Evolutionary conservation across 1,284 basidiomycete species (phyloP).

Genomic region (Takashimella tepidaria): DNA sequence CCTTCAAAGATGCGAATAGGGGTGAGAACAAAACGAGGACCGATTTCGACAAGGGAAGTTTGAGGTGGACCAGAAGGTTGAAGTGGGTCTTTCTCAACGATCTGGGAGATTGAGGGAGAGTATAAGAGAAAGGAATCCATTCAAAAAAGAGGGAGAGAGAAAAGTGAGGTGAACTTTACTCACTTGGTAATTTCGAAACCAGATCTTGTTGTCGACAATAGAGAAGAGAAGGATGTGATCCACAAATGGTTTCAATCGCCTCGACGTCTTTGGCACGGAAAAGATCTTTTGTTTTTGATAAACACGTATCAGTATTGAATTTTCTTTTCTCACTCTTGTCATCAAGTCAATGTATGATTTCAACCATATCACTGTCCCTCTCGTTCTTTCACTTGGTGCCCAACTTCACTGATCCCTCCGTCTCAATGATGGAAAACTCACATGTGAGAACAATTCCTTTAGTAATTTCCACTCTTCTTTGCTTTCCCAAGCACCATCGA

Average conservation of each 20-base stretch:
- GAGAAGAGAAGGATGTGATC: slow-evolving; percentile 98
- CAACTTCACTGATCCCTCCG: no score
- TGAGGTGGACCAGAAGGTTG: slow-evolving; percentile 48
- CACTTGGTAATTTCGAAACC: slow-evolving; percentile 98
- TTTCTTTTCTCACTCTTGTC: no score
- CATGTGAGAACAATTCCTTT: slow-evolving; percentile 96
- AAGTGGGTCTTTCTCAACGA: slow-evolving; percentile 61
- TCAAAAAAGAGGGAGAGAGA: background rate
- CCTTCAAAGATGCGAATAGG: slow-evolving; percentile 99
- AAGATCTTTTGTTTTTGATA: no score
- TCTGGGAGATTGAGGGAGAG: slow-evolving; percentile 45
- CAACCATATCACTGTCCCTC: background rate
- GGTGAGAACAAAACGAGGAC: slow-evolving; percentile 93
- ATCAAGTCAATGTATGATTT: no score
- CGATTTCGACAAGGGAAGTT: slow-evolving; percentile 84
- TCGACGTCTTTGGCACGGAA: slow-evolving; percentile 80
- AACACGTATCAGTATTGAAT: no score
- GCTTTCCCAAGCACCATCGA: slow-evolving; percentile 86
- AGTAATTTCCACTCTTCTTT: slow-evolving; percentile 78
- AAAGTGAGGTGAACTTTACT: no score
- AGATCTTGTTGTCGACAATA: slow-evolving; percentile 91
- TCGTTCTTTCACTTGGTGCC: background rate
- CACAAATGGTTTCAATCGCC: slow-evolving; percentile 93
- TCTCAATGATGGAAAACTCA: slow-evolving; percentile 57
- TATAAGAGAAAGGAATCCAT: background rate